phyloP scores from a whole-genome alignment of 768 basidiomycete genomes.

The Xerocomellus amylosporus region DNA sequence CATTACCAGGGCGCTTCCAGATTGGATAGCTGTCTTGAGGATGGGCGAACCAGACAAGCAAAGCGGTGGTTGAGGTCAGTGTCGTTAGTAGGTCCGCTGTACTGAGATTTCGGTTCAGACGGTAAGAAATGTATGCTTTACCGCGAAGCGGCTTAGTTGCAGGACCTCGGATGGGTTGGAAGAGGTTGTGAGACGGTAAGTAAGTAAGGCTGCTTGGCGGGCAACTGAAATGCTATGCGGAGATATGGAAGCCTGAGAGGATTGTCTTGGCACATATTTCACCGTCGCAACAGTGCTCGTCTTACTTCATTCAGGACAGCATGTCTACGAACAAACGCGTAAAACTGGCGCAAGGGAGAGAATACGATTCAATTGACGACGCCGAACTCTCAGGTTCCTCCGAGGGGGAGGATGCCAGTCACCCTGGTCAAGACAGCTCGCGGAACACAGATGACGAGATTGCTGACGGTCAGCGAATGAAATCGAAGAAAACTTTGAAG shows the following conservation, averaged over 20 bases:
- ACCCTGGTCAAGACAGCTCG: constrained; percentile 25
- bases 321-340: constrained; percentile 58
- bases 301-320: constrained; percentile 8
- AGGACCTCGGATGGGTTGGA: constrained; percentile 3
- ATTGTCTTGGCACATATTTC: too few species aligned
- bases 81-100: constrained; percentile 3
- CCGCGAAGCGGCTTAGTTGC: constrained; percentile 5
- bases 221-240: not conserved
- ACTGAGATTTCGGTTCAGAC: constrained; percentile 20
- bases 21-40: constrained; percentile 2
- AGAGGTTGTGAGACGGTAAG: constrained; percentile 3
- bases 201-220: not conserved
- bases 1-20: constrained; percentile 23
- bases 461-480: constrained; percentile 47
- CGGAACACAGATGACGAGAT: constrained; percentile 67
- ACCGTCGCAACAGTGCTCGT: not conserved
- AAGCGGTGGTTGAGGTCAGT: constrained; percentile 6
- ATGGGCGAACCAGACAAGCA: constrained; percentile 5
- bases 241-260: not conserved
- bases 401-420: constrained; percentile 6
- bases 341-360: constrained; percentile 36
- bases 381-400: constrained; percentile 10
- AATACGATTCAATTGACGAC: constrained; percentile 9
- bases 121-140: constrained; percentile 7
- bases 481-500: constrained; percentile 79